These are phyloP conservation scores for Wickerhamomyces sp. DNA, from an alignment of 1,139 yeast genomes.

Conservation along the genomic window DNA sequence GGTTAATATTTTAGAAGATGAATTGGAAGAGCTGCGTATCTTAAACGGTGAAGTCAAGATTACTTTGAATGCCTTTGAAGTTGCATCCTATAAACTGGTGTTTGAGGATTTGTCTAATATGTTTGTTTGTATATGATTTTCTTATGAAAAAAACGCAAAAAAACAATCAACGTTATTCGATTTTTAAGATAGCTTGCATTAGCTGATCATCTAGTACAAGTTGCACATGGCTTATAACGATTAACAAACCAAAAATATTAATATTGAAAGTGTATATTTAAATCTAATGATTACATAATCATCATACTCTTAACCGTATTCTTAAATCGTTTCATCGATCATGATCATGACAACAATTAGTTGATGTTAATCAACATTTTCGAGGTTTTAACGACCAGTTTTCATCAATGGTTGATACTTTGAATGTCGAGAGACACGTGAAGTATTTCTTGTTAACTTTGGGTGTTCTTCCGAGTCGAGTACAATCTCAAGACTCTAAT, in stretches of 20 bases:
- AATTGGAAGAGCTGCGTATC: constrained; percentile 36
- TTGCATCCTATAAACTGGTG: constrained; percentile 36
- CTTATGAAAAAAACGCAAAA: background rate
- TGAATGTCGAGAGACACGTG: constrained; percentile 35
- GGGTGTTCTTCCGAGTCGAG: constrained; percentile 44
- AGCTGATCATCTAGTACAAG: too few relatives aligned
- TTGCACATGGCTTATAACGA: too few relatives aligned
- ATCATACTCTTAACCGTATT: too few relatives aligned
- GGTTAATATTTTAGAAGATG: constrained; percentile 72
- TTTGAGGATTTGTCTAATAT: constrained; percentile 4
- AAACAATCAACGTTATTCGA: background rate
- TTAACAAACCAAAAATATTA: too few relatives aligned
- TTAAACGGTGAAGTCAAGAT: constrained; percentile 35
- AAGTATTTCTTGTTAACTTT: constrained; percentile 49
- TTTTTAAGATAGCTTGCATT: too few relatives aligned
- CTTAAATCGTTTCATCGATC: too few relatives aligned
- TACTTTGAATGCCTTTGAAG: constrained; percentile 68
- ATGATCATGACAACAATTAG: too few relatives aligned
- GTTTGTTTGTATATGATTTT: background rate
- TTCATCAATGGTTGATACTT: too few relatives aligned
- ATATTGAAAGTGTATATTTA: too few relatives aligned
- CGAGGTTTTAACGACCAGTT: too few relatives aligned
- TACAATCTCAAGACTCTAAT: constrained; percentile 60
- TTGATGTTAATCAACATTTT: too few relatives aligned
- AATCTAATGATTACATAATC: too few relatives aligned